phyloP scores from a whole-genome alignment of 2,329 filamentous ascomycete genomes.

The Aspergillus sp. region DNA sequence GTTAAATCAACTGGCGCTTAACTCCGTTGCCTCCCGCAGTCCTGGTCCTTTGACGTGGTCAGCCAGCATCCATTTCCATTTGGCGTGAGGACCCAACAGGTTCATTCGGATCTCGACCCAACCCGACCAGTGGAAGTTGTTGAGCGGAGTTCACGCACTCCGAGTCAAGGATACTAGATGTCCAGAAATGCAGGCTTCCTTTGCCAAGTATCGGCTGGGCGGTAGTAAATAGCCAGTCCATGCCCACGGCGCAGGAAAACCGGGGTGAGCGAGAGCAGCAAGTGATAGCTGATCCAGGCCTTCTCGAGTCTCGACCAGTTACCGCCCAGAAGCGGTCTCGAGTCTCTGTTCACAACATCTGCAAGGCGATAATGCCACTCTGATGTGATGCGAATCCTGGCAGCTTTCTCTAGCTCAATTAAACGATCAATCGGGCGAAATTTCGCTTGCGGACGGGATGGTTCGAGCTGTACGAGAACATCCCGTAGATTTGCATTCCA shows the following conservation, averaged over 20 bases:
- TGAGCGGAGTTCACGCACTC: conserved; percentile 14
- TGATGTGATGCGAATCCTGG: conserved; percentile 3
- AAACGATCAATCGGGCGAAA: not conserved
- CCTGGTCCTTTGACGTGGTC: not conserved
- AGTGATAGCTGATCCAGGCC: not conserved
- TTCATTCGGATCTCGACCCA: not conserved
- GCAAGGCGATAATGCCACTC: not conserved
- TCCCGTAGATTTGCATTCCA: not conserved
- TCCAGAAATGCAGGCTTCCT: not conserved
- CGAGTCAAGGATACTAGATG: not conserved
- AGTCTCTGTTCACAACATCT: conserved; percentile 8
- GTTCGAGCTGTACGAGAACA: not conserved
- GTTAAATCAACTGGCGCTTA: conserved; percentile 2
- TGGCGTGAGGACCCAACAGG: not conserved
- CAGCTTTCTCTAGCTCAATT: not conserved
- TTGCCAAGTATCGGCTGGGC: not conserved
- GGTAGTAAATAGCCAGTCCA: not conserved
- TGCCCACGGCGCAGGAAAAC: not conserved
- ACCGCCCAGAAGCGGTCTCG: not conserved
- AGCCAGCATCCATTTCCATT: not conserved
- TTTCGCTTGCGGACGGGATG: not conserved
- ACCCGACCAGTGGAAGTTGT: not conserved
- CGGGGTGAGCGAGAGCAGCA: not conserved
- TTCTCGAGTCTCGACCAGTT: not conserved
- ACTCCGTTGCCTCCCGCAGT: conserved; percentile 1